A percentile compares a stretch with the other conserved stretches of the same genome.
phyloP scores from a whole-genome alignment of 1,284 basidiomycete genomes.

The Termitomyces sp. region DNA sequence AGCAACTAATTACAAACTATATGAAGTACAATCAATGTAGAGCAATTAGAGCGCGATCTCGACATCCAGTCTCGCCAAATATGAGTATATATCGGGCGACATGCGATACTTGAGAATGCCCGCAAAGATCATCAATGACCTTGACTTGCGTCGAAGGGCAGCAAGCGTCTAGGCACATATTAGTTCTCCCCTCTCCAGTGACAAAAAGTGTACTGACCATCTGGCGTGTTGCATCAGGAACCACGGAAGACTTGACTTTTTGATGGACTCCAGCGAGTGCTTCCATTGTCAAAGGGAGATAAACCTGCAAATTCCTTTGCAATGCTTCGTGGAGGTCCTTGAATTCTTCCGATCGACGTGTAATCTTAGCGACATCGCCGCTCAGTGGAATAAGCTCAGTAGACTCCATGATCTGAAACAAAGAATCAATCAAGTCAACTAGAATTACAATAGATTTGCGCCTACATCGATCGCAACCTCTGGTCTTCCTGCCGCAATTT shows the following conservation, averaged over 20 bases:
- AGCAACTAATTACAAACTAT: neutral
- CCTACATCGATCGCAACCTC: slow-evolving; percentile 80
- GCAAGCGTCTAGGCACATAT: slow-evolving; percentile 47
- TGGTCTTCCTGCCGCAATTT: slow-evolving; percentile 67
- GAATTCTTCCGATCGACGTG: slow-evolving; percentile 86
- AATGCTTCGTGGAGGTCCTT: slow-evolving; percentile 82
- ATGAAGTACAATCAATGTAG: neutral
- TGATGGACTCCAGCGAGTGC: slow-evolving; percentile 79
- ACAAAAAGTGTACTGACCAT: slow-evolving; percentile 44
- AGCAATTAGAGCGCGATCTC: slow-evolving; percentile 60
- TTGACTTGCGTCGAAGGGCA: slow-evolving; percentile 64
- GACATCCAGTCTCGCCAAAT: slow-evolving; percentile 74
- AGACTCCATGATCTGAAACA: slow-evolving; percentile 72
- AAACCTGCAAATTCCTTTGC: slow-evolving; percentile 85
- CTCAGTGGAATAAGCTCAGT: slow-evolving; percentile 89
- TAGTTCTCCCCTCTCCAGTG: neutral
- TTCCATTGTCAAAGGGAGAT: slow-evolving; percentile 94
- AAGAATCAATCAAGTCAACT: neutral
- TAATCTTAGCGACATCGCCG: slow-evolving; percentile 82
- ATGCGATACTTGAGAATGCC: slow-evolving; percentile 85
- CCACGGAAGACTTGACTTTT: slow-evolving; percentile 67
- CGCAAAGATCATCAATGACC: slow-evolving; percentile 84
- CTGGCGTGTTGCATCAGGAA: slow-evolving; percentile 69
- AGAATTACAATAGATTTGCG: slow-evolving; percentile 13
- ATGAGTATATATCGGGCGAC: slow-evolving; percentile 88